These are phyloP conservation scores for Periglandula ipomoeae DNA, from an alignment of 2,329 filamentous ascomycete genomes.

Conservation along the genomic window DNA sequence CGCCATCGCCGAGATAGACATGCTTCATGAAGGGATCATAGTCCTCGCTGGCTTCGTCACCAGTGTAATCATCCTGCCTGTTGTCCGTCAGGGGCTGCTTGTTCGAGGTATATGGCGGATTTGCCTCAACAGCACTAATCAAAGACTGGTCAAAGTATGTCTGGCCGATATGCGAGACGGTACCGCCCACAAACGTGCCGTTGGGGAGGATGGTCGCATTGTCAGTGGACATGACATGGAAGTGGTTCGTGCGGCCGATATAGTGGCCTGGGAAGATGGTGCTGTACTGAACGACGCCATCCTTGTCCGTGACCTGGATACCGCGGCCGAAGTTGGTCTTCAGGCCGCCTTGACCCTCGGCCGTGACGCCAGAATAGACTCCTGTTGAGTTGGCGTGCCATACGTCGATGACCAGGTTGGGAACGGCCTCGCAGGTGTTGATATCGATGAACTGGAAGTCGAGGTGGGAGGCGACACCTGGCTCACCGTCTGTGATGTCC, in stretches of 20 bases:
- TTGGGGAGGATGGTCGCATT: constrained; percentile 32
- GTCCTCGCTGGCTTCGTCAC: constrained; percentile 34
- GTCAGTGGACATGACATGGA: constrained; percentile 24
- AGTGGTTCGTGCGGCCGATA: constrained; percentile 29
- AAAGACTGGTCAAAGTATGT: constrained; percentile 46
- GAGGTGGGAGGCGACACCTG: constrained; percentile 29
- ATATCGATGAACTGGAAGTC: constrained; percentile 35
- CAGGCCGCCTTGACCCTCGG: constrained; percentile 25
- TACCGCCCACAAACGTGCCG: constrained; percentile 39
- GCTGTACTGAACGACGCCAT: constrained; percentile 32
- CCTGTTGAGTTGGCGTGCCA: constrained; percentile 38
- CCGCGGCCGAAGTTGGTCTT: constrained; percentile 30
- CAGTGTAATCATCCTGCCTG: constrained; percentile 35
- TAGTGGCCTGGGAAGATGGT: constrained; percentile 36
- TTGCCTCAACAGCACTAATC: constrained; percentile 39
- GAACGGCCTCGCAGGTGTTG: constrained; percentile 30
- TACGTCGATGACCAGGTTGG: constrained; percentile 30
- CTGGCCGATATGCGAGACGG: constrained; percentile 51
- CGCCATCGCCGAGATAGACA: constrained; percentile 41
- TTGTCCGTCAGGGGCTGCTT: constrained; percentile 37
- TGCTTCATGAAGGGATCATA: constrained; percentile 52
- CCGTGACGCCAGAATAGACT: constrained; percentile 32
- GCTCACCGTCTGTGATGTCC: constrained; percentile 30
- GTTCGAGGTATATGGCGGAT: constrained; percentile 35
- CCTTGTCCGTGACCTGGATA: constrained; percentile 27